Conservation (phyloP, 1,284 basidiomycete species). For the Stygiomarasmius scandens region DNA sequence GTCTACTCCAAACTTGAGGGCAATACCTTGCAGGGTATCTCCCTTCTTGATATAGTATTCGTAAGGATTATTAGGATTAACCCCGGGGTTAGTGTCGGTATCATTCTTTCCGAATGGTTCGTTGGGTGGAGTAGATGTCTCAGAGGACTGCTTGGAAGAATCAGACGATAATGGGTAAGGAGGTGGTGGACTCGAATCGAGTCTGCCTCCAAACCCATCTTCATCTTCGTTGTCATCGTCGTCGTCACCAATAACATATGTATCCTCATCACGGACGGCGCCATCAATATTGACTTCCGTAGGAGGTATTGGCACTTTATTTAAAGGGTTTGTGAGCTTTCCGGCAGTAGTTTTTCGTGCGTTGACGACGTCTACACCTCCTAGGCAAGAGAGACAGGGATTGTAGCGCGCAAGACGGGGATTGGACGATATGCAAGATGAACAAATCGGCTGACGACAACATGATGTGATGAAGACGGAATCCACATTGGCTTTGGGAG, state of each 20-base stretch:
- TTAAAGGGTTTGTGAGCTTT: background rate
- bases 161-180: slow-evolving; percentile 13
- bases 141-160: background rate
- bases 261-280: slow-evolving; percentile 56
- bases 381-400: slow-evolving; percentile 66
- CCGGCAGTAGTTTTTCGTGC: slow-evolving; percentile 9
- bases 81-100: background rate
- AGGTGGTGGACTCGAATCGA: slow-evolving; percentile 5
- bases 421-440: slow-evolving; percentile 52
- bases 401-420: slow-evolving; percentile 63
- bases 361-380: slow-evolving; percentile 52
- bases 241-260: slow-evolving; percentile 66
- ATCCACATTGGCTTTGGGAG: slow-evolving; percentile 31
- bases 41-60: slow-evolving; percentile 57
- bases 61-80: background rate
- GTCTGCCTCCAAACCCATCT: background rate
- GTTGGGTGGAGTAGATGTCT: background rate
- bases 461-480: slow-evolving; percentile 53
- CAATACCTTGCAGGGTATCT: slow-evolving; percentile 71
- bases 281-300: slow-evolving; percentile 49
- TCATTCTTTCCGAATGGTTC: background rate
- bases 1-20: slow-evolving; percentile 61
- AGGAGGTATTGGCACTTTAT: background rate
- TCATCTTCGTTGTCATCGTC: slow-evolving; percentile 36
- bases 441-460: slow-evolving; percentile 63